Percentiles rank a stretch among this genome's conserved stretches.
These are phyloP conservation scores for Acacia concinna DNA, from an alignment of 331 rosid genomes.

Conservation along the genomic window DNA sequence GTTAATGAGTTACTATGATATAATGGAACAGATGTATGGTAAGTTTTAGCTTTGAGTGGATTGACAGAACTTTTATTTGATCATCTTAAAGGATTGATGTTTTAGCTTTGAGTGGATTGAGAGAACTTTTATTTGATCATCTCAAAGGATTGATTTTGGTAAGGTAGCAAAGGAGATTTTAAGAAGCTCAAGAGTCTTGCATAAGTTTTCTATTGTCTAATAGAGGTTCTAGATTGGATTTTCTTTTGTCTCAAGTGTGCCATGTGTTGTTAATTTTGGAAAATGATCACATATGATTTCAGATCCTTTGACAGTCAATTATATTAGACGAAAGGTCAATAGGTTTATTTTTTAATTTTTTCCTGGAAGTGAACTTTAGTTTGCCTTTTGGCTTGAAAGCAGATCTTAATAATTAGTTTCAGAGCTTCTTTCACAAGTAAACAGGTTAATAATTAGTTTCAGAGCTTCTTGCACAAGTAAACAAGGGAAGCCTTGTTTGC, in stretches of 20 bases:
- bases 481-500: not conserved
- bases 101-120: not conserved
- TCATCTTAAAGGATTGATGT: not conserved
- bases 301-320: not conserved
- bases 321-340: not conserved
- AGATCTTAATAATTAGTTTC: not conserved
- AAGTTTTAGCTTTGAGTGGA: not conserved
- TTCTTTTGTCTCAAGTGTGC: not conserved
- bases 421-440: not conserved
- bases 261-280: not conserved
- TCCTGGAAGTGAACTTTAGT: not conserved
- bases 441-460: too few relatives aligned
- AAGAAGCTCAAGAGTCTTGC: not conserved
- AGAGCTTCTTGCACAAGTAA: not conserved
- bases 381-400: not conserved
- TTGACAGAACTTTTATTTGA: not conserved
- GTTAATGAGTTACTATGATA: not conserved
- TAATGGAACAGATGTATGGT: not conserved
- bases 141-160: not conserved
- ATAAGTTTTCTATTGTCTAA: not conserved
- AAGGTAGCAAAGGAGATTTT: not conserved
- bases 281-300: not conserved
- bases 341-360: not conserved
- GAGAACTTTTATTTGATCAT: not conserved
- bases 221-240: not conserved